Evolutionary conservation across 495 filamentous ascomycete species (phyloP).

Genomic region (Xylaria curta): DNA sequence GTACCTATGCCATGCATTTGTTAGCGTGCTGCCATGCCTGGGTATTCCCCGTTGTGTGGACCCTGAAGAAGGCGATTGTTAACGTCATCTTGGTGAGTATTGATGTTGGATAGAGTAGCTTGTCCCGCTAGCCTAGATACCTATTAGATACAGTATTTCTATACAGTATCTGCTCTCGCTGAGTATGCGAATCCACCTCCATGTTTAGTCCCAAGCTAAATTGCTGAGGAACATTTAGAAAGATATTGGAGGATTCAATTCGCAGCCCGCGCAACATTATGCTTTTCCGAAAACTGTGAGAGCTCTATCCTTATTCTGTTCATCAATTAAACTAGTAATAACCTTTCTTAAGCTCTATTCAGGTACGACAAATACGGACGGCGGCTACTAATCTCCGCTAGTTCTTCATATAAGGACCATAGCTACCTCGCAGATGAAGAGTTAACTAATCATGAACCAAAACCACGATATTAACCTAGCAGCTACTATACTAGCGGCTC

Average conservation of each 20-base stretch:
- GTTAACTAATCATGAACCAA: not conserved
- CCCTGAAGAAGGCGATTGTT: not conserved
- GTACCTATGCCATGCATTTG: conserved; percentile 13
- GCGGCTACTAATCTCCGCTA: not conserved
- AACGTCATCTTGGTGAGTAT: conserved; percentile 9
- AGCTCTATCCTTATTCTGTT: not conserved
- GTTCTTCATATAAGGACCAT: not conserved
- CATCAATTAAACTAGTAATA: not conserved
- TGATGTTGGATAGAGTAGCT: not conserved
- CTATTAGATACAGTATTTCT: not conserved
- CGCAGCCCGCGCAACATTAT: not conserved
- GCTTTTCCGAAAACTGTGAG: not conserved
- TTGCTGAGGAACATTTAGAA: not conserved
- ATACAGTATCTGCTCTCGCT: not conserved
- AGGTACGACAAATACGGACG: not conserved
- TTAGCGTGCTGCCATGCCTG: conserved; percentile 12
- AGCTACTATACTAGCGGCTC: not conserved
- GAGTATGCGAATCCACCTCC: no score
- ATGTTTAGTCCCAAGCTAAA: not conserved
- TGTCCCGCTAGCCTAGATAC: not conserved
- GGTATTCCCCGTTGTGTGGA: conserved; percentile 14
- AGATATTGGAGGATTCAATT: not conserved
- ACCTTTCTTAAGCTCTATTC: not conserved
- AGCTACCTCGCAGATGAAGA: not conserved
- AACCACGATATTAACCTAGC: not conserved